Evolutionary conservation across 129 eudicot species (phyloP).

Genomic region (Ambrosia artemisiifolia): DNA sequence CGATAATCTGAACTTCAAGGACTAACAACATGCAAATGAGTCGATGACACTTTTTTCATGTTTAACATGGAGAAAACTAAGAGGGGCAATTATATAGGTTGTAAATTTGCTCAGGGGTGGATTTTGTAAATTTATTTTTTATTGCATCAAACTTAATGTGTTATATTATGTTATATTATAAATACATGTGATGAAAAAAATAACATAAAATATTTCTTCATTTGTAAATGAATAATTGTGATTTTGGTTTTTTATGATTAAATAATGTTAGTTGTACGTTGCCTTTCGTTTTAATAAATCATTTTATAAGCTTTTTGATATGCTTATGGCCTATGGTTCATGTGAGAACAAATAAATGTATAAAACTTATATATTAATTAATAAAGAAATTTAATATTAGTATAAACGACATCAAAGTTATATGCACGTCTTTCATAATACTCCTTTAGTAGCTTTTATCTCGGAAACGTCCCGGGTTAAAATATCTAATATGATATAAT

Average conservation of each 20-base stretch:
- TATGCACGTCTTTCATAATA: no score
- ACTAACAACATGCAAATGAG: neutral
- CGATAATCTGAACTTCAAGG: neutral
- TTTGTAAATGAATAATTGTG: conserved; percentile 7
- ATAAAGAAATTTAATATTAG: neutral
- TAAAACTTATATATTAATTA: no score
- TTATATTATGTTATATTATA: neutral
- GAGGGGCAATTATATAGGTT: neutral
- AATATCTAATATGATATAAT: no score
- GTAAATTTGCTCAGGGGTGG: neutral
- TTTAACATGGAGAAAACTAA: neutral
- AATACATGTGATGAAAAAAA: conserved; percentile 11
- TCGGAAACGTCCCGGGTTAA: no score
- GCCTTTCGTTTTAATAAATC: neutral
- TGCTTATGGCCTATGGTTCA: neutral
- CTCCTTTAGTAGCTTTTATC: no score
- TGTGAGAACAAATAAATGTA: no score
- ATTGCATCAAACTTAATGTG: neutral
- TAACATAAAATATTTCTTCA: neutral
- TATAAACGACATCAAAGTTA: no score
- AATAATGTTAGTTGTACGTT: conserved; percentile 6
- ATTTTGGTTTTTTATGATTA: conserved; percentile 8
- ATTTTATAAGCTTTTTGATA: neutral
- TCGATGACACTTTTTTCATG: neutral
- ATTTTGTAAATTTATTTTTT: neutral